Conservation (phyloP, 352 stramenopile genomes). For the Phytophthora podocarpi region DNA sequence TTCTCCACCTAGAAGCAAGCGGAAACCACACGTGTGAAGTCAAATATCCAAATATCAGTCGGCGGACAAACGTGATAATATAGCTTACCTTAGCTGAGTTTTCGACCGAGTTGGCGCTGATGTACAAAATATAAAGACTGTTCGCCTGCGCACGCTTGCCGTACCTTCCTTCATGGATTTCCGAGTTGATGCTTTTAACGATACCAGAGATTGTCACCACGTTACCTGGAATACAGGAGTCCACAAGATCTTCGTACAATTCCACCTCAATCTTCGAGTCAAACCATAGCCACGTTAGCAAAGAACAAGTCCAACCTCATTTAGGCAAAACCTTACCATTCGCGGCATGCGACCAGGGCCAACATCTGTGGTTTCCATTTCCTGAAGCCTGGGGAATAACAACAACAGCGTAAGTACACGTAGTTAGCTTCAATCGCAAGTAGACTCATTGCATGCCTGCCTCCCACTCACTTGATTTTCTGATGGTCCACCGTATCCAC, state of each 20-base stretch:
- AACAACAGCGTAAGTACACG: constrained; percentile 52
- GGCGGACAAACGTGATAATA: not conserved
- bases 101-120: constrained; percentile 92
- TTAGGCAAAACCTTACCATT: constrained; percentile 46
- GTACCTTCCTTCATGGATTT: constrained; percentile 86
- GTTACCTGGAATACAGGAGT: constrained; percentile 95
- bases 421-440: constrained; percentile 28
- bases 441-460: not conserved
- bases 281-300: not conserved
- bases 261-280: constrained; percentile 85
- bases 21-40: not conserved
- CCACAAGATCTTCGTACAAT: constrained; percentile 93
- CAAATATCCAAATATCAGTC: not conserved
- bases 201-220: constrained; percentile 93
- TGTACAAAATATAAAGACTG: constrained; percentile 94
- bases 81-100: constrained; percentile 56
- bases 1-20: constrained; percentile 31
- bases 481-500: constrained; percentile 92
- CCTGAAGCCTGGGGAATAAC: constrained; percentile 60
- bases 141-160: constrained; percentile 92
- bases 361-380: constrained; percentile 92
- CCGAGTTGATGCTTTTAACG: constrained; percentile 95
- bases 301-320: not conserved
- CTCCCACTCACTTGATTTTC: constrained; percentile 75
- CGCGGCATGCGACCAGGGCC: constrained; percentile 87